Evolutionary conservation across 129 eudicot genomes (phyloP), one percentile per base, ranked within the genome.

Genomic region (Lonicera japonica): DNA sequence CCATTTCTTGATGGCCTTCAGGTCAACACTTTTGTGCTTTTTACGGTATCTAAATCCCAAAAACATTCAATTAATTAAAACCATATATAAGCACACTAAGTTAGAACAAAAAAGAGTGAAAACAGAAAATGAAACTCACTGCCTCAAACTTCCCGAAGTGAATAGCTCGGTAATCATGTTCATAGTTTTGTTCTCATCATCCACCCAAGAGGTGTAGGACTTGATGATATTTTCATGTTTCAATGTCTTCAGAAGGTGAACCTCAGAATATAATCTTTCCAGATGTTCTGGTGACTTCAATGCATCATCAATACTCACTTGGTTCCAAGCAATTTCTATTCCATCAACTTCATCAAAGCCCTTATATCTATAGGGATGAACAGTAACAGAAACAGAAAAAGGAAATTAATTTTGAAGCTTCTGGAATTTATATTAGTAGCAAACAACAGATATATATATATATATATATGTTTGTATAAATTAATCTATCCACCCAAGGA

Each of bases 281-380:
- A 79, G 60, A 39, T 73, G 72, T 25, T 79, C 78, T 5, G 78
- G 75, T 25, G 82, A 72, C 57, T 76, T 72, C 57, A 79, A 19
- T 51, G 71, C 73, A 7, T 76, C 82, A 15, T 79, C 71, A 4
- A 83, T 60, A 48, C 60, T 55, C n/a, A 79, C 82, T 70, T 70
- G 85, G 68, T 83, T 83, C 90, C 90, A 83, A 17, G 90, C 90
- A 70, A 83, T 73, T 72, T 83, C 90, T 55, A 79, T 76, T 22
- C 90, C 90, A 43, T 79, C 74, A 41, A 76, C 66, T 61, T 83
- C 78, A 66, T 83, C 90, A 63, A 79, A 83, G 50, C 80, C 90
- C 75, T 76, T 79, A 62, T 83, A 83, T 51, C 89, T 83, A 66
- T 10, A 56, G 14, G 4, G 36, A 29, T 2, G 36, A 29, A 29